Evolutionary conservation across 495 filamentous ascomycete genomes (phyloP).

Genomic region (Cercophora newfieldiana): DNA sequence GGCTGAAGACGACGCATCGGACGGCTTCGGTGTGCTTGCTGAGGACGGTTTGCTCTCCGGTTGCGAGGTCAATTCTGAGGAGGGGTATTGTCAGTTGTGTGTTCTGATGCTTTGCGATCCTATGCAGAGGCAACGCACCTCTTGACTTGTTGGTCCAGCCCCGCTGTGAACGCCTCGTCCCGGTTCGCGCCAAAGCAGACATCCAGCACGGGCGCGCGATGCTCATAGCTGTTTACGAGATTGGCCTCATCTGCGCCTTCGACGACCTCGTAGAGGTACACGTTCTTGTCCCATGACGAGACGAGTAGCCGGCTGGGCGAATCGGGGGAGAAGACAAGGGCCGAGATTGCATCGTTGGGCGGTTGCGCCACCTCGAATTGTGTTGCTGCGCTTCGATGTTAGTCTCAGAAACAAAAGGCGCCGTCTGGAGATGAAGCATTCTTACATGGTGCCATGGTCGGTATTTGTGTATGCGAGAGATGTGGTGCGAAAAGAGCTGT

Average conservation of each 20-base stretch:
- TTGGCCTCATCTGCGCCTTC: slow-evolving; percentile 56
- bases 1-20: slow-evolving; percentile 78
- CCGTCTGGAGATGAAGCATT: neutral
- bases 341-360: slow-evolving; percentile 85
- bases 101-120: neutral
- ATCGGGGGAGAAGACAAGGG: slow-evolving; percentile 76
- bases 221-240: slow-evolving; percentile 71
- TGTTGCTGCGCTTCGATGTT: slow-evolving; percentile 41
- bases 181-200: slow-evolving; percentile 86
- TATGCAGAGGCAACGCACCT: slow-evolving; percentile 46
- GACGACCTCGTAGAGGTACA: slow-evolving; percentile 81
- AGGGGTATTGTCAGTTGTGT: neutral
- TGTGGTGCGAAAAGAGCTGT: neutral
- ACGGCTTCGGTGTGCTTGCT: slow-evolving; percentile 78
- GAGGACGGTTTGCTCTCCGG: slow-evolving; percentile 69
- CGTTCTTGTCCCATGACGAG: slow-evolving; percentile 91
- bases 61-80: slow-evolving; percentile 68
- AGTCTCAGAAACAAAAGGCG: neutral
- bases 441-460: slow-evolving; percentile 43
- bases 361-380: slow-evolving; percentile 73
- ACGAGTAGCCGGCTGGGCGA: slow-evolving; percentile 72
- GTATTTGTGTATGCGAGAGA: neutral
- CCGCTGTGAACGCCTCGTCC: slow-evolving; percentile 77
- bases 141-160: slow-evolving; percentile 82
- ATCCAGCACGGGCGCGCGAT: slow-evolving; percentile 84